phyloP scores from a whole-genome alignment of 1,284 basidiomycete species.

The Pseudozyma flocculosa region DNA sequence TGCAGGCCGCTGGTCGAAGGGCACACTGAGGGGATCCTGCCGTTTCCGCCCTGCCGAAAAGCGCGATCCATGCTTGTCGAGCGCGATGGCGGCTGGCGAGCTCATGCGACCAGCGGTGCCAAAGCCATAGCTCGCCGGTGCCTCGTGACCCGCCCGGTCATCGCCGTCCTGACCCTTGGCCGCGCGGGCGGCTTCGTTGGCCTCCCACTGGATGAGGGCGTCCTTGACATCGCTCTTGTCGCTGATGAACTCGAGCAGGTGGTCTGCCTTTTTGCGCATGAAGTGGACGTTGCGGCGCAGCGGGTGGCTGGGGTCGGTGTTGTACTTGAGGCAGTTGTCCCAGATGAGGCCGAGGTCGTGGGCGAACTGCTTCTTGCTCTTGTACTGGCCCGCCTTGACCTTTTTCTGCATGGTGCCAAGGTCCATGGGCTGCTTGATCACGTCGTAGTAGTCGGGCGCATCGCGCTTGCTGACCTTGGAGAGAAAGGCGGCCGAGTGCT shows the following conservation, averaged over 20 bases:
- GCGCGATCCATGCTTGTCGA: constrained; percentile 1
- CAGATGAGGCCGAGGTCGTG: constrained; percentile 94
- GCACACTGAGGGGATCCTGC: constrained; percentile 10
- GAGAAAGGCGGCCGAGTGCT: constrained; percentile 54
- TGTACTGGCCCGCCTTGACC: constrained; percentile 82
- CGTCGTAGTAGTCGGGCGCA: constrained; percentile 57
- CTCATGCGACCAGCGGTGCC: background rate
- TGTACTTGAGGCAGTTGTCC: constrained; percentile 92
- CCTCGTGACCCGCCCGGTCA: no score
- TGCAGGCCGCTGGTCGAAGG: constrained; percentile 63
- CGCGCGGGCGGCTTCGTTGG: constrained; percentile 6
- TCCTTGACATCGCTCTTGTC: constrained; percentile 72
- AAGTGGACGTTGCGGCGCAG: constrained; percentile 47
- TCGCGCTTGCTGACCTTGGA: constrained; percentile 54
- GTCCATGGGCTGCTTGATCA: constrained; percentile 70
- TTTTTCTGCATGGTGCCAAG: constrained; percentile 87
- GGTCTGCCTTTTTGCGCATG: constrained; percentile 55
- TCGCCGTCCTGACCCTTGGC: background rate
- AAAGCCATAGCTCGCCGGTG: background rate
- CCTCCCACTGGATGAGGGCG: constrained; percentile 46
- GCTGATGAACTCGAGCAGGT: constrained; percentile 80
- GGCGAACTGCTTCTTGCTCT: constrained; percentile 88
- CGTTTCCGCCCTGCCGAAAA: background rate
- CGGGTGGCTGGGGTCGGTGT: constrained; percentile 69
- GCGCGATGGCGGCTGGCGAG: background rate